Evolutionary conservation across 768 basidiomycete species (phyloP).

Genomic region (Zangia roseola): DNA sequence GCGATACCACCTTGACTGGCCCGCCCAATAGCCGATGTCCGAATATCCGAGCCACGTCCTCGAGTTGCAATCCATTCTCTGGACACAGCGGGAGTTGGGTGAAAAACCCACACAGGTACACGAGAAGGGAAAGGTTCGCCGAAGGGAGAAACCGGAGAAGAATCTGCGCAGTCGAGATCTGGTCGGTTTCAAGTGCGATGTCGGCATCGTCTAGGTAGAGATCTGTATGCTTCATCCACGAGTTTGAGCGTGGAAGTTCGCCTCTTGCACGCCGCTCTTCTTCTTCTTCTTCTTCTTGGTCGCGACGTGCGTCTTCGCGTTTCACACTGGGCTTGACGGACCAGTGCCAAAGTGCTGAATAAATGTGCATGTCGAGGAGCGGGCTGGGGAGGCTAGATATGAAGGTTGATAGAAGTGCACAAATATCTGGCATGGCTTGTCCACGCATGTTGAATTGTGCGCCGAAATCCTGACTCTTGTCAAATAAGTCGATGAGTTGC

Average conservation of each 20-base stretch:
- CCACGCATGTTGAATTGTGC: slow-evolving; percentile 28
- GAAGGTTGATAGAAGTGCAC: slow-evolving; percentile 46
- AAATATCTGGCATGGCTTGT: slow-evolving; percentile 43
- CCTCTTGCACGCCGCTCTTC: slow-evolving; percentile 30
- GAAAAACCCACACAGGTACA: slow-evolving; percentile 48
- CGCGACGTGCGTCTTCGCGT: slow-evolving; percentile 30
- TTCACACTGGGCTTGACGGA: slow-evolving; percentile 43
- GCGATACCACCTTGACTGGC: slow-evolving; percentile 19
- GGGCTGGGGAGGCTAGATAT: slow-evolving; percentile 47
- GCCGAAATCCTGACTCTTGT: slow-evolving; percentile 29
- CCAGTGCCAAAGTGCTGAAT: slow-evolving; percentile 43
- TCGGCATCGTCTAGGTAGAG: slow-evolving; percentile 16
- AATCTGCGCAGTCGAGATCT: slow-evolving; percentile 43
- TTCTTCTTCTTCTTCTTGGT: slow-evolving; percentile 31
- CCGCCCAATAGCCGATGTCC: slow-evolving; percentile 41
- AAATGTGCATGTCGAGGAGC: slow-evolving; percentile 41
- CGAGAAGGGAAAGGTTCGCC: slow-evolving; percentile 39
- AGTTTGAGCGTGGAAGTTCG: slow-evolving; percentile 22
- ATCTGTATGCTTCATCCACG: slow-evolving; percentile 11
- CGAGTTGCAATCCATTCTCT: slow-evolving; percentile 46
- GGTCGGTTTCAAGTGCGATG: slow-evolving; percentile 30
- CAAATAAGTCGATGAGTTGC: slow-evolving; percentile 39
- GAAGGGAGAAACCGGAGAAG: slow-evolving; percentile 51
- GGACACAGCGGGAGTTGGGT: slow-evolving; percentile 50
- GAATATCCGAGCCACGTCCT: slow-evolving; percentile 48